Conservation (phyloP, 345 rosid species). For the Gossypium herbaceum region DNA sequence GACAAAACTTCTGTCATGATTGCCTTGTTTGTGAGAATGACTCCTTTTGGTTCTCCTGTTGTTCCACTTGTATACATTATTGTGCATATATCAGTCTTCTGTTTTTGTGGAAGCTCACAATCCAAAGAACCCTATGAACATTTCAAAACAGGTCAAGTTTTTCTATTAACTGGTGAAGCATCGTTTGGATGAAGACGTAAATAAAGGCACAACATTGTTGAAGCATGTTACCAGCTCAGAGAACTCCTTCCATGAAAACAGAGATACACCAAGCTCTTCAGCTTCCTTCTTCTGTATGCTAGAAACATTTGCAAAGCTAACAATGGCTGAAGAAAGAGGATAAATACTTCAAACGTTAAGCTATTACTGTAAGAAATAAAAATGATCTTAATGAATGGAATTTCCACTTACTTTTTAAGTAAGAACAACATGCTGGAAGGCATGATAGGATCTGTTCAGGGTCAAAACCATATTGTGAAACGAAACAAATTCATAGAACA, state of each 20-base stretch:
- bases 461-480: not conserved
- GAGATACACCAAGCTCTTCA: slow-evolving; percentile 57
- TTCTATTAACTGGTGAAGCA: slow-evolving; percentile 1
- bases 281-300: slow-evolving; percentile 67
- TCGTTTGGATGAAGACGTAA: not conserved
- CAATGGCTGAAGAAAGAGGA: slow-evolving; percentile 53
- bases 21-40: slow-evolving; percentile 57
- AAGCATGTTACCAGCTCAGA: slow-evolving; percentile 42
- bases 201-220: not conserved
- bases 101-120: slow-evolving; percentile 57
- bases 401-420: slow-evolving; percentile 57
- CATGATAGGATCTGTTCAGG: slow-evolving; percentile 67
- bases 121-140: slow-evolving; percentile 54
- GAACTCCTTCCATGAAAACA: slow-evolving; percentile 85
- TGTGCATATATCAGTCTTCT: slow-evolving; percentile 66
- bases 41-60: slow-evolving; percentile 98
- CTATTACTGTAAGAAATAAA: not conserved
- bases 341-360: not conserved
- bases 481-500: not conserved
- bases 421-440: slow-evolving; percentile 53
- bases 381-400: not conserved
- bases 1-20: slow-evolving; percentile 70
- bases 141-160: not conserved
- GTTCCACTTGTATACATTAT: slow-evolving; percentile 99
- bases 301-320: slow-evolving; percentile 63